Evolutionary conservation across 345 rosid species (phyloP).

Genomic region (Salix suchowensis): DNA sequence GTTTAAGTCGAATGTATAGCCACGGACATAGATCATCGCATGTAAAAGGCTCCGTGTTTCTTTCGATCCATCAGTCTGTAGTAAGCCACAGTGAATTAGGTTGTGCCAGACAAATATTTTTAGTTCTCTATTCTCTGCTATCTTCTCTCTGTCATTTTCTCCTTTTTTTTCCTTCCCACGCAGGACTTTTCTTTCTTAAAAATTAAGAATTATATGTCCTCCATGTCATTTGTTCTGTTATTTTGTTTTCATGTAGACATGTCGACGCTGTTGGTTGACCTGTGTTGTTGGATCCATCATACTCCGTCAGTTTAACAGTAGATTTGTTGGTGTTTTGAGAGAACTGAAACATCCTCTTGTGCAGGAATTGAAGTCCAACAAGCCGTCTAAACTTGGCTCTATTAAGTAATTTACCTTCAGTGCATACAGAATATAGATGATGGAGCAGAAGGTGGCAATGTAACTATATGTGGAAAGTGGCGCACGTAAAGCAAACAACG

Average conservation of each 20-base stretch:
- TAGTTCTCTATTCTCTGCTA: neutral
- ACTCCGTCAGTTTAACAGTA: constrained; percentile 10
- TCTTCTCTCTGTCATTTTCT: neutral
- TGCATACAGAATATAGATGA: constrained; percentile 51
- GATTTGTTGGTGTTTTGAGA: constrained; percentile 1
- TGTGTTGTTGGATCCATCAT: constrained; percentile 20
- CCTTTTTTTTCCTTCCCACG: neutral
- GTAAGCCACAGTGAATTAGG: neutral
- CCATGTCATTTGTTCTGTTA: constrained; percentile 1
- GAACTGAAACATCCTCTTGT: constrained; percentile 15
- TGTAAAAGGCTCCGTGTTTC: neutral
- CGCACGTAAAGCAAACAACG: constrained; percentile 53
- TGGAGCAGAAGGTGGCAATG: constrained; percentile 32
- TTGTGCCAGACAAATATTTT: neutral
- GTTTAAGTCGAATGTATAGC: neutral
- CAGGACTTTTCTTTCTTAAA: neutral
- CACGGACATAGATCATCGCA: neutral
- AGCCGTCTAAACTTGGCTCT: constrained; percentile 28
- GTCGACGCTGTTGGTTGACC: constrained; percentile 31
- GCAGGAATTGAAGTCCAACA: constrained; percentile 40
- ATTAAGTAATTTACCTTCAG: constrained; percentile 83
- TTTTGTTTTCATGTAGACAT: constrained; percentile 45
- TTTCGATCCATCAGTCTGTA: neutral
- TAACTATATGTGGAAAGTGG: constrained; percentile 89
- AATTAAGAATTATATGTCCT: neutral